Evolutionary conservation across 768 basidiomycete species (phyloP), one percentile per base, ranked within the genome.

Genomic region (Termitomyces sp.): DNA sequence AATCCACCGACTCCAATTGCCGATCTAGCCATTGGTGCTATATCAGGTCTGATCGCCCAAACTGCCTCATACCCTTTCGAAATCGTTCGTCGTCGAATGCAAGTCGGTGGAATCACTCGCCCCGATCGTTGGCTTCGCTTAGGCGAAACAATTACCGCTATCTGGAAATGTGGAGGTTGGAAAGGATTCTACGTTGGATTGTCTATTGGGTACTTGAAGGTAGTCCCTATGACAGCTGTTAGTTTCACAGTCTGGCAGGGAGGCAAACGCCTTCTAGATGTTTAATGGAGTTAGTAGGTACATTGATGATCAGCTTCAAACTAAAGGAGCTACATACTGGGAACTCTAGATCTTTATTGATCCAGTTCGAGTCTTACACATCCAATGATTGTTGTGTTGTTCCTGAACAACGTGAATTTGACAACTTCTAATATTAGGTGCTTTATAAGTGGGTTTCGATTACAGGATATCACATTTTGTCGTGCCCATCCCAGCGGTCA

Each of bases 61-160:
- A 96, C 94, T 2, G 85, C 84, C 16, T 92, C 91, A 36, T 98
- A 98, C 71, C 96, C 96, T 4, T 93, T 98, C 68, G 96, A 98
- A 68, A 88, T 98, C 55, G 80, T 95, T 22, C 83, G 96, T 52
- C 76, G 96, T 62, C 81, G 93, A 55, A 96, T 97, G 93, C 95
- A 98, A 73, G 93, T 98, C 3, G 95, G 94, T 3, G 94, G 95
- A 2, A 79, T 92, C 42, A 86, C 86, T 20, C 78, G 78, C 42
- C 91, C 91, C 0, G 87, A 88, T 65, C 77, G 85, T 39, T 93
- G 90, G 84, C 68, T 95, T 27, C 79, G 84, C 2, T 93, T 89
- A 82, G 80, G 81, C 54, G 93, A 96, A 74, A 94, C 92, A 0
- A 79, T 86, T n/a, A 70, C 70, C 55, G 68, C 74, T 7, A 83